Evolutionary conservation across 768 basidiomycete genomes (phyloP), one percentile per base, ranked within the genome.

Genomic region (Ephemerocybe angulata): DNA sequence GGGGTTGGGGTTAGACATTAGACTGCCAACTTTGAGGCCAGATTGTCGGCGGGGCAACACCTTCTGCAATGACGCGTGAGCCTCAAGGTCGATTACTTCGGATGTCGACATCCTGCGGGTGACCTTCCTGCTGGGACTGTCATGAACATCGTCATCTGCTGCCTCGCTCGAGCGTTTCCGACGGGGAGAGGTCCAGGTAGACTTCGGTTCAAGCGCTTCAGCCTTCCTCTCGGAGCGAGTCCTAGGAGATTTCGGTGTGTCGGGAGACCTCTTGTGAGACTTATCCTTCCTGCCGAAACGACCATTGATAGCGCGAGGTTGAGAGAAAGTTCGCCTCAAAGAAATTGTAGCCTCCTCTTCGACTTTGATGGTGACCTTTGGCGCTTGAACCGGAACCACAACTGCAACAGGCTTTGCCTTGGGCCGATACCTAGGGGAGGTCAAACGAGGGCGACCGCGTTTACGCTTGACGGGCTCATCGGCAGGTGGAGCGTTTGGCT

Each of bases 231-330:
- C 76, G 30, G 71, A 59, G 10, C 47, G n/a, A 25, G 72, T 71
- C 57, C 75, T 72, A 62, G 53, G 43, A 28, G 55, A 58, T 27
- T 52, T 51, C 19, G 55, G 31, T 3, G 55, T 31, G 25, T 50
- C 42, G 21, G 40, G 25, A 13, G 54, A 65, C 63, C 67, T 76
- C 61, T 76, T 72, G 56, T 72, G 63, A 53, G 69, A 74, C 62
- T 70, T 71, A 31, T 70, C 73, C 65, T 87, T 86, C 71, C 80
- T 84, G 31, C 84, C 85, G 59, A 88, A 88, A 17, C 85, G 76
- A 40, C 86, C 86, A 58, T 87, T 86, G 17, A 68, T 69, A 50
- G 82, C 79, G 54, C 86, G 76, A 2, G 86, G 86, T 61, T 88
- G 86, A 11, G 69, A 65, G 38, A 79, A 73, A 30, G 75, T 68